phyloP scores from a whole-genome alignment of 1,284 basidiomycete species.

The Rhizoctonia solani region DNA sequence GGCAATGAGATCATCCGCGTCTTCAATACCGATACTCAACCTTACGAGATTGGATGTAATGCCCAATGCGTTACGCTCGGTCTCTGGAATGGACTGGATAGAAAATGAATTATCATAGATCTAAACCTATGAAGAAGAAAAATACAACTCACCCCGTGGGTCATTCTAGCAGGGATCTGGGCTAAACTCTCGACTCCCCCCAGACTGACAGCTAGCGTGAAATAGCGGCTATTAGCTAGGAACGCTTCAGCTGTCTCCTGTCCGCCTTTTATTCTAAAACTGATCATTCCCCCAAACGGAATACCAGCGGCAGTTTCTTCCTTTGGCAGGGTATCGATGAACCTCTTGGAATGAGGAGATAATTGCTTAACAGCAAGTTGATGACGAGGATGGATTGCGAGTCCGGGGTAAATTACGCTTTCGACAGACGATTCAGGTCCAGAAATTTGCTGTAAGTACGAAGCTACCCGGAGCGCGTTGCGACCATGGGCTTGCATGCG shows the following conservation, averaged over 20 bases:
- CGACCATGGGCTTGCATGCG: slow-evolving; percentile 86
- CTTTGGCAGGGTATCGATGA: background rate
- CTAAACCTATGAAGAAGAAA: background rate
- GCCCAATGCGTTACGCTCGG: slow-evolving; percentile 69
- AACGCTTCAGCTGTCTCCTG: slow-evolving; percentile 66
- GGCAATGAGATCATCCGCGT: slow-evolving; percentile 76
- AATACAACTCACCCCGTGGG: slow-evolving; percentile 60
- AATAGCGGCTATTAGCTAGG: slow-evolving; percentile 68
- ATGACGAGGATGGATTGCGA: slow-evolving; percentile 43
- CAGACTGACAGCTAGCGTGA: slow-evolving; percentile 86
- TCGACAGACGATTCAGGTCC: slow-evolving; percentile 35
- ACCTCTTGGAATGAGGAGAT: slow-evolving; percentile 65
- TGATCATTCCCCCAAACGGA: slow-evolving; percentile 51
- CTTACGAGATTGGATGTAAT: slow-evolving; percentile 83
- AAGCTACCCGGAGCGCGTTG: slow-evolving; percentile 80
- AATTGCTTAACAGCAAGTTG: slow-evolving; percentile 45
- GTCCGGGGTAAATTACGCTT: slow-evolving; percentile 62
- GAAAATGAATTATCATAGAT: background rate
- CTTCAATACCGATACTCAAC: slow-evolving; percentile 88
- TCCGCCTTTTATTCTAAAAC: slow-evolving; percentile 60
- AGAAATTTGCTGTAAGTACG: slow-evolving; percentile 61
- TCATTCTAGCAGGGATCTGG: slow-evolving; percentile 84
- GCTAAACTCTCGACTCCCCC: slow-evolving; percentile 92
- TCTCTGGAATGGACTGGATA: slow-evolving; percentile 62
- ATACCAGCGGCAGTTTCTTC: slow-evolving; percentile 33